Evolutionary conservation across 768 basidiomycete species (phyloP), one percentile per base, ranked within the genome.

Genomic region (Lactifluus subvellereus): DNA sequence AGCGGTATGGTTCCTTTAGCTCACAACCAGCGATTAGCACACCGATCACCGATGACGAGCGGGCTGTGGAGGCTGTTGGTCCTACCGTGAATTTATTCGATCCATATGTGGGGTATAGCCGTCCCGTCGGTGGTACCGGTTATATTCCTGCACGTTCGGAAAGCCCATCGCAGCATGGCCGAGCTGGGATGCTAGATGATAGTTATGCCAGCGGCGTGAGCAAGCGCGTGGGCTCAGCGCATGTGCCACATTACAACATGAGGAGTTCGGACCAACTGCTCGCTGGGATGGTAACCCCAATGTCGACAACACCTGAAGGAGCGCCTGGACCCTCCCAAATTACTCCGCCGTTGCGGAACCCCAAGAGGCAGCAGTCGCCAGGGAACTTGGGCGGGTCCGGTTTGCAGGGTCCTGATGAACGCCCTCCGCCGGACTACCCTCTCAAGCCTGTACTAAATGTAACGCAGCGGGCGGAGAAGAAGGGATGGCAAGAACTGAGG

Each of bases 211-310:
- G 70, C 50, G 72, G 74, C 33, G 71, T 66, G 59, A 70, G 72
- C 42, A 52, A 51, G 38, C 63, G 45, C 6, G 27, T 51, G 67
- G 72, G 50, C 68, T 68, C 69, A 69, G 76, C 75, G 30, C 78
- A 84, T 69, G 75, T 77, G 32, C 74, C 78, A 49, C 79, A 80
- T 64, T 76, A 81, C 50, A 82, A 82, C 63, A 77, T 76, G 2
- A 83, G 80, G 14, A 87, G 85, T 72, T 79, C 79, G 59, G 86
- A 88, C 66, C 84, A 84, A 32, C 74, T 88, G 22, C 73, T 88
- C 52, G 78, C 80, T 30, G 52, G 56, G n/a, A 50, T 61, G 38
- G 61, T 35, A 4, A 32, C 6, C 6, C 11, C 56, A 37, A 14
- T 48, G 18, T 33, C 50, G 3, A 42, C 38, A 10, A 30, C 60